phyloP scores from a whole-genome alignment of 768 basidiomycete genomes.

The Russula olivacea region DNA sequence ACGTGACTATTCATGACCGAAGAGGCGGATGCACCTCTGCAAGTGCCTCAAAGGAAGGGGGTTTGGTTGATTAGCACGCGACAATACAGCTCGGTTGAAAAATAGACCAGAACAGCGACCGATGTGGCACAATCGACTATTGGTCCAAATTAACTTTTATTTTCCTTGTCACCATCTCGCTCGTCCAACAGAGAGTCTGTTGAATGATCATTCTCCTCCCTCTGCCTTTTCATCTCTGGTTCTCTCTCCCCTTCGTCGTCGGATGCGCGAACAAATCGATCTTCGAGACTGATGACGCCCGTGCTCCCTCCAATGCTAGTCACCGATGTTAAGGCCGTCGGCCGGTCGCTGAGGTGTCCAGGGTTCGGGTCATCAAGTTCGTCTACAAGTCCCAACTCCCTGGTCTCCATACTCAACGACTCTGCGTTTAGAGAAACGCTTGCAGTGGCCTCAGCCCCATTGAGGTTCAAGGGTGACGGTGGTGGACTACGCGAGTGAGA shows the following conservation, averaged over 20 bases:
- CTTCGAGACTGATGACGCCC: conserved; percentile 51
- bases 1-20: conserved; percentile 41
- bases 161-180: conserved; percentile 48
- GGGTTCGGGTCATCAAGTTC: conserved; percentile 81
- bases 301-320: conserved; percentile 42
- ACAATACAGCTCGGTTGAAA: neutral
- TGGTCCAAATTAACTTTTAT: conserved; percentile 35
- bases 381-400: conserved; percentile 72
- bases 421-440: conserved; percentile 30
- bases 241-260: conserved; percentile 16
- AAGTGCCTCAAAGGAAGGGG: neutral
- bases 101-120: neutral
- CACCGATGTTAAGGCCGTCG: conserved; percentile 61
- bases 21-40: neutral
- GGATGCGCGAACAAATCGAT: conserved; percentile 54
- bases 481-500: conserved; percentile 77
- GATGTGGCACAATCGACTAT: neutral
- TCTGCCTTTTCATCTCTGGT: conserved; percentile 23
- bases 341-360: conserved; percentile 78
- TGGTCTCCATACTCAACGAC: conserved; percentile 36
- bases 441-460: conserved; percentile 33
- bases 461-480: conserved; percentile 61
- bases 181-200: conserved; percentile 28
- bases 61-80: neutral
- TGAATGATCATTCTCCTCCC: conserved; percentile 18